phyloP scores from a whole-genome alignment of 2,329 filamentous ascomycete species.

The Ophiosphaerella narmari region DNA sequence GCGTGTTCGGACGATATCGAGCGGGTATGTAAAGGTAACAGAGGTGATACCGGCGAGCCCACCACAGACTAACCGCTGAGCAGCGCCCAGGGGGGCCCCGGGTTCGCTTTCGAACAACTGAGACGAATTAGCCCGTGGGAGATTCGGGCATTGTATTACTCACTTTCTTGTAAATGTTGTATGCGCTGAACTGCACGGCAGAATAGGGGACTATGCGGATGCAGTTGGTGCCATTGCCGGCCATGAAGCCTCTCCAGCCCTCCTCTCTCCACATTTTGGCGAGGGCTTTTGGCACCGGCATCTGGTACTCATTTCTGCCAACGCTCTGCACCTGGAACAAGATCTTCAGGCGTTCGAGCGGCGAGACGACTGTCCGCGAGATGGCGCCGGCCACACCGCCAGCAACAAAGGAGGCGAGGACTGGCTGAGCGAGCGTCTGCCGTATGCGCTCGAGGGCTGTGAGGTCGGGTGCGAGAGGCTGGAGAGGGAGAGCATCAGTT shows the following conservation, averaged over 20 bases:
- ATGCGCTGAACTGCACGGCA: conserved; percentile 96
- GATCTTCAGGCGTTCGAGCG: conserved; percentile 94
- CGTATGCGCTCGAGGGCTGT: conserved; percentile 32
- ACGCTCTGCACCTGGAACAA: conserved; percentile 94
- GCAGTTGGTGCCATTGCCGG: conserved; percentile 97
- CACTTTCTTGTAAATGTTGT: conserved; percentile 95
- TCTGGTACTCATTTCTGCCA: conserved; percentile 88
- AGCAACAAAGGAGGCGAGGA: conserved; percentile 89
- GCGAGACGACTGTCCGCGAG: conserved; percentile 96
- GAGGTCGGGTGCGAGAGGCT: conserved; percentile 23
- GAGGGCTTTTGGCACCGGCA: conserved; percentile 86
- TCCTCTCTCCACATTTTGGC: conserved; percentile 97
- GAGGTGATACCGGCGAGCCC: conserved; percentile 93
- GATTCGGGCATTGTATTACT: conserved; percentile 37
- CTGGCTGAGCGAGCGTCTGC: conserved; percentile 71
- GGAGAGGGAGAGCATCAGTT: neutral
- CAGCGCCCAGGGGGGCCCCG: conserved; percentile 72
- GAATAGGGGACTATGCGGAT: conserved; percentile 98
- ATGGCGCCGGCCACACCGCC: conserved; percentile 94
- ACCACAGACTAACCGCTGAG: conserved; percentile 83
- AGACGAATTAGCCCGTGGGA: conserved; percentile 16
- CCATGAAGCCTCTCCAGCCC: conserved; percentile 96
- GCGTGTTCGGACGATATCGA: conserved; percentile 95
- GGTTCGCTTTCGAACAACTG: conserved; percentile 77
- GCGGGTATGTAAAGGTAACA: conserved; percentile 90